Evolutionary conservation across 176 grass and related monocot species (phyloP).

Genomic region (Pontederia crassipes): DNA sequence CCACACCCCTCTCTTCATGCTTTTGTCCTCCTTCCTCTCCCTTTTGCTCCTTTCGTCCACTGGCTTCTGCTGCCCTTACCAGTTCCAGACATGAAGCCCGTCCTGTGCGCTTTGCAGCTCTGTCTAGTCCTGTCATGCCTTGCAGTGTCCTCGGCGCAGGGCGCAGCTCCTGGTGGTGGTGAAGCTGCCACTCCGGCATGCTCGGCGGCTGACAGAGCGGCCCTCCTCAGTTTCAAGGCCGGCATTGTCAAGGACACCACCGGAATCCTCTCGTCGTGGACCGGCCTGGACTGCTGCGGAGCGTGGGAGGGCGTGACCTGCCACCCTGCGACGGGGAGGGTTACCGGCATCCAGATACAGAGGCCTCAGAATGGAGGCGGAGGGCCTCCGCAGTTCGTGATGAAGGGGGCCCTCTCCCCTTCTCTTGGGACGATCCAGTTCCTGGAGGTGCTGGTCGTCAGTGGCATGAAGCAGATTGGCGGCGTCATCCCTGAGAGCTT

Average conservation of each 20-base stretch:
- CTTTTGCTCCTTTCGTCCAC: neutral
- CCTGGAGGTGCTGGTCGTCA: conserved; percentile 45
- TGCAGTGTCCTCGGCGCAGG: conserved; percentile 10
- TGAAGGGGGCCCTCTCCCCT: conserved; percentile 47
- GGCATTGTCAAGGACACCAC: conserved; percentile 41
- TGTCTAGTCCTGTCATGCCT: neutral
- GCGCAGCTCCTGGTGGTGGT: conserved; percentile 5
- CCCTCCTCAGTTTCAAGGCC: conserved; percentile 58
- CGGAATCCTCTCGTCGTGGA: conserved; percentile 59
- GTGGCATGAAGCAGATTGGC: conserved; percentile 35
- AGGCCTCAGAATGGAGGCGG: conserved; percentile 18
- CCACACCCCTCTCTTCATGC: neutral
- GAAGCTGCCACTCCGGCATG: conserved; percentile 18
- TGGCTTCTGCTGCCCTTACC: neutral
- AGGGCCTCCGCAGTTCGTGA: conserved; percentile 10
- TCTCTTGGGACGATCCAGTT: conserved; percentile 46
- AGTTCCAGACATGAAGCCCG: neutral
- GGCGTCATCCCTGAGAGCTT: conserved; percentile 45
- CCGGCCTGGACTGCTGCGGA: conserved; percentile 48
- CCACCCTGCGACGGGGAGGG: conserved; percentile 41
- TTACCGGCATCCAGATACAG: conserved; percentile 47
- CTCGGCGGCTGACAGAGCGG: conserved; percentile 30
- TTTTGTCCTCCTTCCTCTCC: too few species aligned
- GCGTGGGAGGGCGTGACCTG: conserved; percentile 63
- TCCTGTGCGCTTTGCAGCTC: neutral